Percentiles rank a stretch among this genome's conserved stretches.
Conservation (phyloP, 2,329 filamentous ascomycete species). For the Neocatenulostroma microsporum region DNA sequence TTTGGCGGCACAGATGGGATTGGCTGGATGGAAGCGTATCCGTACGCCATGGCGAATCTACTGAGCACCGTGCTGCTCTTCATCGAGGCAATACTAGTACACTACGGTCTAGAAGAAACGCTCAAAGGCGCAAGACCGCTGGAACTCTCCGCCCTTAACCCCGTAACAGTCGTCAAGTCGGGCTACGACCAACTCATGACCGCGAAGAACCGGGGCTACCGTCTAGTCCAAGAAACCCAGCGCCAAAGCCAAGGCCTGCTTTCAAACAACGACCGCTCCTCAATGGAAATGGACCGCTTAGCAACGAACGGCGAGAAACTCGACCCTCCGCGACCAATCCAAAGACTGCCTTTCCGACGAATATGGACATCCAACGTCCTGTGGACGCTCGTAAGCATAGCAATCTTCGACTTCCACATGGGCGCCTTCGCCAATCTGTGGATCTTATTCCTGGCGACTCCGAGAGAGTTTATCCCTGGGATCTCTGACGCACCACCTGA, state of each 20-base stretch:
- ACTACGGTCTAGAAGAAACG: conserved; percentile 54
- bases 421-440: conserved; percentile 70
- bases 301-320: conserved; percentile 25
- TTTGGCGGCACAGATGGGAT: conserved; percentile 49
- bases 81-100: conserved; percentile 45
- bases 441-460: conserved; percentile 69
- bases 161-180: conserved; percentile 14
- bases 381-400: conserved; percentile 54
- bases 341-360: conserved; percentile 39
- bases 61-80: conserved; percentile 52
- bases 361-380: conserved; percentile 50
- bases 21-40: conserved; percentile 54
- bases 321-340: conserved; percentile 33
- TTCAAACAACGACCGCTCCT: conserved; percentile 19
- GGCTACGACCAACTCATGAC: conserved; percentile 15
- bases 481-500: conserved; percentile 9
- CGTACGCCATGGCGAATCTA: conserved; percentile 56
- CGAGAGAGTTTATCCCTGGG: conserved; percentile 43
- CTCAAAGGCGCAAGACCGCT: conserved; percentile 26
- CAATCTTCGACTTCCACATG: conserved; percentile 65
- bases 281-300: conserved; percentile 30
- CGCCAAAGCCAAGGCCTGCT: conserved; percentile 30
- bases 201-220: conserved; percentile 24
- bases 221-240: conserved; percentile 19
- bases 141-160: conserved; percentile 20